These are phyloP conservation scores for Acer yangbiense DNA, from an alignment of 345 rosid species.

Conservation along the genomic window DNA sequence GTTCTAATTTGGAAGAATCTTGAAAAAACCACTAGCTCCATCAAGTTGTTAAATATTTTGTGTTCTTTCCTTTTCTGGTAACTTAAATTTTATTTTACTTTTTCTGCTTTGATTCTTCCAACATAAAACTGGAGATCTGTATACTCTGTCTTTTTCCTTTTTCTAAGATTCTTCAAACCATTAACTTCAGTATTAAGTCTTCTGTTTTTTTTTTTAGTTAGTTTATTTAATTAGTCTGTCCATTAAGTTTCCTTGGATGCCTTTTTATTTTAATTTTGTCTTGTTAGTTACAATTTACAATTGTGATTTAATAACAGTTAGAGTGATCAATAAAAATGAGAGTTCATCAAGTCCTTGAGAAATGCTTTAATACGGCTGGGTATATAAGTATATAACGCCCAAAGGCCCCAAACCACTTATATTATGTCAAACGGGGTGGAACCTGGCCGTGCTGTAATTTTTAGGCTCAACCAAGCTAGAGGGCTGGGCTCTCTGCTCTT, in stretches of 20 bases:
- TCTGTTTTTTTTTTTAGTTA: background rate
- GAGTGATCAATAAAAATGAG: too few species aligned
- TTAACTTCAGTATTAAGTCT: background rate
- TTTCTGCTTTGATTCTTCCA: background rate
- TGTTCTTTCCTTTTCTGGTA: background rate
- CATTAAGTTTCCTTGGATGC: background rate
- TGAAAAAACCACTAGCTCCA: background rate
- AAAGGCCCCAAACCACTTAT: too few species aligned
- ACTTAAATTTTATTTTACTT: background rate
- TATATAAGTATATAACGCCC: too few species aligned
- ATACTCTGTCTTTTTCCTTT: background rate
- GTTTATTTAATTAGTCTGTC: background rate
- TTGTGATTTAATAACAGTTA: too few species aligned
- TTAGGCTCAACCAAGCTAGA: too few species aligned
- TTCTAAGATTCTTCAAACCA: slow-evolving; percentile 17
- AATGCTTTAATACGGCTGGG: too few species aligned
- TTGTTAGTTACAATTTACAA: too few species aligned
- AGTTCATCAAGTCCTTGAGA: too few species aligned
- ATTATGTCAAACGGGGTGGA: too few species aligned
- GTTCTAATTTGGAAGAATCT: slow-evolving; percentile 10
- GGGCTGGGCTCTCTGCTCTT: too few species aligned
- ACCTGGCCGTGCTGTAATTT: too few species aligned
- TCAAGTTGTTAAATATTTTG: background rate
- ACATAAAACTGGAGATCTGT: slow-evolving; percentile 18
- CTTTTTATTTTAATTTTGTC: background rate